These are phyloP conservation scores for Grammothele lineata DNA, from an alignment of 768 basidiomycete genomes.

Conservation along the genomic window DNA sequence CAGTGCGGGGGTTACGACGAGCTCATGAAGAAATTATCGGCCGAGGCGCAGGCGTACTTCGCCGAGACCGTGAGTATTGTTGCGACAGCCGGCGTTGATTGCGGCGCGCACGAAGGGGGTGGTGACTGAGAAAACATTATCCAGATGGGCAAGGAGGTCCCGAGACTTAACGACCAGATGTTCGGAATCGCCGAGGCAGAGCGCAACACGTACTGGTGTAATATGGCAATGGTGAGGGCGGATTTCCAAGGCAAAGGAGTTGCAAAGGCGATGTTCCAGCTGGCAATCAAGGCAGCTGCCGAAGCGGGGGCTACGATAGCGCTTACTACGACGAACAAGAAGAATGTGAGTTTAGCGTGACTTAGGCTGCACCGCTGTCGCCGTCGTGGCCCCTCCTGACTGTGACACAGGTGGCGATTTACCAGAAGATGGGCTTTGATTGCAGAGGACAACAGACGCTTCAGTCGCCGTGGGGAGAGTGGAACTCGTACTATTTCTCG, in stretches of 20 bases:
- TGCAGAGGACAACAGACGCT: neutral
- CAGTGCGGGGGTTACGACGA: conserved; percentile 3
- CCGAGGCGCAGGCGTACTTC: conserved; percentile 5
- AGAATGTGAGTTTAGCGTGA: conserved; percentile 6
- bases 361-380: neutral
- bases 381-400: no score
- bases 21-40: conserved; percentile 4
- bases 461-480: no score
- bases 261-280: conserved; percentile 2
- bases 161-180: neutral
- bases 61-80: conserved; percentile 2
- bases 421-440: conserved; percentile 1
- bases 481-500: neutral
- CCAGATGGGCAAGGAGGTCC: neutral
- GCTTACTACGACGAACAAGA: conserved; percentile 8
- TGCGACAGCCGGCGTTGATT: no score
- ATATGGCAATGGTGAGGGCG: conserved; percentile 6
- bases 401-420: conserved; percentile 5
- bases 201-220: conserved; percentile 11
- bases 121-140: no score
- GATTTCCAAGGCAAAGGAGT: conserved; percentile 15
- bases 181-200: conserved; percentile 2
- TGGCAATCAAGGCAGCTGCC: conserved; percentile 1
- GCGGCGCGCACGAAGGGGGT: no score
- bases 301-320: conserved; percentile 4